Base-by-base conservation (phyloP, 2,329 filamentous ascomycete genomes). In the Chaetothyriales sp. region DNA sequence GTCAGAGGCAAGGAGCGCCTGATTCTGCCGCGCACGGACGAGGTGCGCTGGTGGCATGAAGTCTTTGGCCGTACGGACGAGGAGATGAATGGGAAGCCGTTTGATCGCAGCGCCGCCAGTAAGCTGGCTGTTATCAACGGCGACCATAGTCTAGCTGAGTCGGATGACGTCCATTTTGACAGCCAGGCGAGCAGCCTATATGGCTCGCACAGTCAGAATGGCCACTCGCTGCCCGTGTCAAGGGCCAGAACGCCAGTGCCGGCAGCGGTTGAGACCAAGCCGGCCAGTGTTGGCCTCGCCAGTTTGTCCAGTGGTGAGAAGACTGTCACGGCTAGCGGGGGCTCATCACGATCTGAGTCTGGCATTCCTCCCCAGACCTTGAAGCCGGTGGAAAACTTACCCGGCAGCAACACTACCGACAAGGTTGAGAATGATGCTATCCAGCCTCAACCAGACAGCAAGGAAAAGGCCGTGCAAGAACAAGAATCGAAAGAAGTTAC, bases 31-130 rank as follows among this genome's bases (percentile, higher is more conserved):
- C 75, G 77, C 2, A 70, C 83, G 1, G 77, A 78, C 10, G 83
- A 93, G 55, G 78, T 92, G n/a, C 78, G 87, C 53, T 98, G 92
- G 92, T 98, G 92, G 92, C 76, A 83, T 57, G 85, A 92, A 61
- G 70, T 83, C 1, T 98, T 95, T 67, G 86, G 87, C 46, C 79
- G 89, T 28, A 81, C 81, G 2, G 86, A 95, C 59, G 79, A 83
- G 49, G 92, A 98, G 64, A 96, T 98, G 90, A 98, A 98, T 49
- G 51, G 50, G 36, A 55, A 51, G 18, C 47, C 48, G 19, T 50
- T 44, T 39, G 18, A 43, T 3, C 18, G 18, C 3, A 39, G 19
- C 26, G 10, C 7, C 32, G 15, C 7, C 25, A 22, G 18, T 3
- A 49, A 39, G 28, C 47, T 50, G 12, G 8, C 45, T 9, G 18